Conservation (phyloP, 2,329 filamentous ascomycete genomes). For the Xylariaceae sp. region DNA sequence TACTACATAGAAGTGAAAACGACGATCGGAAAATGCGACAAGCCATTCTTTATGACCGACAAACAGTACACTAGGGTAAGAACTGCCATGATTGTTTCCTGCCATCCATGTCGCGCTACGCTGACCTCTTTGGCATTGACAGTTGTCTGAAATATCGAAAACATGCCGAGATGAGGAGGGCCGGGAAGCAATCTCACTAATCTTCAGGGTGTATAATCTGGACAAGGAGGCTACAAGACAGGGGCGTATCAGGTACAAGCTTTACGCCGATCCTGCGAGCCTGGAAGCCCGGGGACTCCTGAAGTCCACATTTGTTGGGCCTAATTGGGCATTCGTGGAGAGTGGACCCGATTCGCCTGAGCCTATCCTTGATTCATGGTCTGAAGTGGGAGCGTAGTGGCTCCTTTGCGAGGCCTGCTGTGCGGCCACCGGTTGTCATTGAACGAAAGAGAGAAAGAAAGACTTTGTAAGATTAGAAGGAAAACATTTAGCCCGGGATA, state of each 20-base stretch:
- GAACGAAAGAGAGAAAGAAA: no score
- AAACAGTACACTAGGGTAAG: background rate
- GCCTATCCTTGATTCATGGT: background rate
- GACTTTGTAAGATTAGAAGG: no score
- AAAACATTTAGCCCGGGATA: no score
- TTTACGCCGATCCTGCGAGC: background rate
- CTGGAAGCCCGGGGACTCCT: background rate
- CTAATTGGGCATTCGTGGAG: background rate
- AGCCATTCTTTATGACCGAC: background rate
- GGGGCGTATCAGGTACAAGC: slow-evolving; percentile 5
- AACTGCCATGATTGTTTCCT: background rate
- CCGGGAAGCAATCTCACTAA: background rate
- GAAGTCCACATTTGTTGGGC: background rate
- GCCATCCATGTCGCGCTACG: background rate
- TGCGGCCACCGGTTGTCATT: background rate
- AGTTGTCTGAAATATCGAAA: background rate
- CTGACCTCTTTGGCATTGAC: background rate
- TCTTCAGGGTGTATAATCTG: background rate
- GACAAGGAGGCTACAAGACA: slow-evolving; percentile 6
- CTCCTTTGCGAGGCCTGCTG: no score
- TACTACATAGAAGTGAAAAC: slow-evolving; percentile 5
- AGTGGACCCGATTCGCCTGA: background rate
- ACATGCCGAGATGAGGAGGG: background rate
- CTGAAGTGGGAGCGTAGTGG: background rate
- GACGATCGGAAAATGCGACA: slow-evolving; percentile 12